phyloP scores from a whole-genome alignment of 75 land plant genomes.

The Selaginella moellendorffii region DNA sequence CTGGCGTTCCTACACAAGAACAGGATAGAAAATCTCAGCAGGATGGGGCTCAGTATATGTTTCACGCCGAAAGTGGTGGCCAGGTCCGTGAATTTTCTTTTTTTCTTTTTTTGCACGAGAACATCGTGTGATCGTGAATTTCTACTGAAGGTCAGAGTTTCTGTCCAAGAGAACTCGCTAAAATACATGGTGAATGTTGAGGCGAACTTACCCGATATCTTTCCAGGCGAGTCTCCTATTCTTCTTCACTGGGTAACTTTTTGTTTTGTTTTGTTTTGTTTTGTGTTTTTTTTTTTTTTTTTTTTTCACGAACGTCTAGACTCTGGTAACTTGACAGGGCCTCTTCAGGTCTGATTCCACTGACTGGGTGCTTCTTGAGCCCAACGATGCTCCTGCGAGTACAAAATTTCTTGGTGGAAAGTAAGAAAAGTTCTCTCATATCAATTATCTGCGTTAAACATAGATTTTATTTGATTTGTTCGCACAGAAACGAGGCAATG shows the following conservation, averaged over 20 bases:
- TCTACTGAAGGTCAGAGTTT: neutral
- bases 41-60: too few species aligned
- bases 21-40: neutral
- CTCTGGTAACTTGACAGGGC: constrained; percentile 20
- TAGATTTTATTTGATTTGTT: neutral
- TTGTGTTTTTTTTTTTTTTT: neutral
- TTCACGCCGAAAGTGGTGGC: neutral
- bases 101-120: neutral
- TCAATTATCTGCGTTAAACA: neutral
- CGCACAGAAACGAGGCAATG: constrained; percentile 26
- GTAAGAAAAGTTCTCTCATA: constrained; percentile 8
- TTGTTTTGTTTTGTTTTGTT: neutral
- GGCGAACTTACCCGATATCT: neutral
- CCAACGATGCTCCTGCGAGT: constrained; percentile 16
- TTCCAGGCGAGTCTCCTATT: neutral
- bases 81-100: neutral
- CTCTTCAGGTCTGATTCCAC: constrained; percentile 45
- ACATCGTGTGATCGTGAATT: neutral
- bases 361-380: constrained; percentile 24
- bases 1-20: neutral
- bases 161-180: neutral
- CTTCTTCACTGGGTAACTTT: neutral
- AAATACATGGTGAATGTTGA: neutral
- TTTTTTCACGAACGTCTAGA: too few species aligned
- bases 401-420: constrained; percentile 11